A percentile compares a stretch with the other conserved stretches of the same genome.
phyloP scores from a whole-genome alignment of 2,329 filamentous ascomycete species.

The Fusarium torulosum region DNA sequence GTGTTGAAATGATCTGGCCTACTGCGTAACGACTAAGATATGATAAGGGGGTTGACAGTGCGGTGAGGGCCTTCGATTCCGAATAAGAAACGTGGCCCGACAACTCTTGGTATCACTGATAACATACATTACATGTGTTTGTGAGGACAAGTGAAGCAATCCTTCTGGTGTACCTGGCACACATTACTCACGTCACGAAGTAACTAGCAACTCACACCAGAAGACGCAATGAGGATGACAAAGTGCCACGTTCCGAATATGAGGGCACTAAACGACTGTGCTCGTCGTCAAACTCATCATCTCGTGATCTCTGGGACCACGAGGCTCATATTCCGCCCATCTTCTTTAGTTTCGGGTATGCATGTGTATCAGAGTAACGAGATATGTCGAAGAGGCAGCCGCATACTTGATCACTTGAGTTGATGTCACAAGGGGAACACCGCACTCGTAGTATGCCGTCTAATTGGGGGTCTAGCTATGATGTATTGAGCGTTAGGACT shows the following conservation, averaged over 20 bases:
- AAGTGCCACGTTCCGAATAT: conserved; percentile 62
- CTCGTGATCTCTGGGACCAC: conserved; percentile 48
- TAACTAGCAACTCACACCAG: conserved; percentile 72
- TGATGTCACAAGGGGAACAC: conserved; percentile 64
- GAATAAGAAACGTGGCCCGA: conserved; percentile 75
- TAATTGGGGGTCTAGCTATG: conserved; percentile 58
- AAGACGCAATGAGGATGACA: conserved; percentile 60
- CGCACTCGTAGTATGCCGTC: conserved; percentile 63
- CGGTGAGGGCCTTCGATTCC: conserved; percentile 37
- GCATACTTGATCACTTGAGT: conserved; percentile 56
- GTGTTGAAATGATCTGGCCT: conserved; percentile 39
- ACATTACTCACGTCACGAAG: conserved; percentile 67
- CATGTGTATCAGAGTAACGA: conserved; percentile 49
- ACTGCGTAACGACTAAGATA: conserved; percentile 35
- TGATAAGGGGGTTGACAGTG: conserved; percentile 29
- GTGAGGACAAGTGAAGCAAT: conserved; percentile 64
- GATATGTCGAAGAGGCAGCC: conserved; percentile 49
- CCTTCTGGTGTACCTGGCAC: conserved; percentile 63
- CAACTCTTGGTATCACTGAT: conserved; percentile 75
- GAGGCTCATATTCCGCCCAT: conserved; percentile 47
- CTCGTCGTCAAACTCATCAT: conserved; percentile 54
- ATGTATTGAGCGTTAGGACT: too few species aligned
- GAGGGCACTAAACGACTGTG: conserved; percentile 52
- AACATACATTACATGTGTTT: conserved; percentile 69
- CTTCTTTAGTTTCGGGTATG: conserved; percentile 50